A percentile compares a stretch with the other conserved stretches of the same genome.
These are phyloP conservation scores for Hanseniaspora singularis DNA, from an alignment of 805 yeast genomes.

Conservation along the genomic window DNA sequence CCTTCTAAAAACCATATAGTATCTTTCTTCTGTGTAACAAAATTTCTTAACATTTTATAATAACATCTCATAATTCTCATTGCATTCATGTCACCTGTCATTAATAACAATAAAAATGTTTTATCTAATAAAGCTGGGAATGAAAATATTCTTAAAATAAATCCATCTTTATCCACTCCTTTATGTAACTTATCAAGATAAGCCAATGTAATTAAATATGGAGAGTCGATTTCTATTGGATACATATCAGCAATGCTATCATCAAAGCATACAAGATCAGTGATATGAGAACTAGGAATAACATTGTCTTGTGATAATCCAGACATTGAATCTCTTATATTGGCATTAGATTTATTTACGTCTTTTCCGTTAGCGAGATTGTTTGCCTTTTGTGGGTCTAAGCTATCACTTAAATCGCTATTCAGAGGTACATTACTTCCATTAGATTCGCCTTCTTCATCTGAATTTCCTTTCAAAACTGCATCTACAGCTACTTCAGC, in stretches of 20 bases:
- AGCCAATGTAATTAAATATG: conserved; percentile 77
- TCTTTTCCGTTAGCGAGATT: no score
- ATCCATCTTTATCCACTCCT: conserved; percentile 75
- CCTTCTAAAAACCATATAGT: conserved; percentile 92
- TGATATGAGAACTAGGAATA: conserved; percentile 24
- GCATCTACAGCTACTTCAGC: background rate
- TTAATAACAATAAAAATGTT: conserved; percentile 59
- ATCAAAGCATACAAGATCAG: conserved; percentile 72
- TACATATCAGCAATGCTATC: conserved; percentile 71
- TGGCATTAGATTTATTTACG: background rate
- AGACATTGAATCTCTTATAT: conserved; percentile 19
- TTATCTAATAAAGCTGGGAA: conserved; percentile 87
- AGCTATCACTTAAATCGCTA: no score
- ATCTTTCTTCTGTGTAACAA: conserved; percentile 77
- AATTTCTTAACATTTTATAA: conserved; percentile 67
- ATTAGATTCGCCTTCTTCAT: no score
- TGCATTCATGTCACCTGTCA: conserved; percentile 76
- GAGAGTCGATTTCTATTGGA: conserved; percentile 73
- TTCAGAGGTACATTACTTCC: no score
- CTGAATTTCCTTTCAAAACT: background rate
- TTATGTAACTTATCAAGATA: conserved; percentile 71
- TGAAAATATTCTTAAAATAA: conserved; percentile 75
- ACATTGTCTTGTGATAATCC: conserved; percentile 26
- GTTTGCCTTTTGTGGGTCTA: no score
- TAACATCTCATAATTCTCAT: conserved; percentile 86